Base-by-base conservation (phyloP, 495 filamentous ascomycete genomes). In the Aeminium ludgeri region DNA sequence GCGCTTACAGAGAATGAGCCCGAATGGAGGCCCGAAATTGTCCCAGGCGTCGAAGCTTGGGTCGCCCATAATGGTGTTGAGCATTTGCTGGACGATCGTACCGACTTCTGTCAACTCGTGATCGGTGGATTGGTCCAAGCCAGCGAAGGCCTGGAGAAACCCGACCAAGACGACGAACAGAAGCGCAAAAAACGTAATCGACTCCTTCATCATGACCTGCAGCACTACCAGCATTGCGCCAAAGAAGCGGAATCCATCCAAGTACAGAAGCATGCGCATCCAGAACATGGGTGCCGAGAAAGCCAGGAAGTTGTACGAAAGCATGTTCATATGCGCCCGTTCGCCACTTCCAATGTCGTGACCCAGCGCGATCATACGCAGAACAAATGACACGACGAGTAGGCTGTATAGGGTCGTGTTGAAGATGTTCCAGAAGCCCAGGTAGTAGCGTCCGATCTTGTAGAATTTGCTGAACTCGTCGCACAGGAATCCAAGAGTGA, bases 171-270 rank as follows among this genome's bases (percentile, higher is more conserved):
- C 78, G 36, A 95, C 76, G 36, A 77, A 62, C 4, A 97, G 71
- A n/a, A 97, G 69, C 6, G 86, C 82, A 51, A 97, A 97, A 68
- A 97, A 97, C 48, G 96, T 95, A 40, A 97, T 61, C 41, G 82
- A 91, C 56, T 97, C 89, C 52, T 86, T 84, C 89, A 97, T 96
- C 91, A 97, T 96, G 37, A 96, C 86, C 53, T 94, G 86, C 27
- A 97, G 64, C 3, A 97, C 82, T 6, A 96, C 86, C 27, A 97
- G 69, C 91, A 97, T 96, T 38, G 84, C 84, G 32, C 89, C 89
- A 48, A 97, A 96, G 68, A 97, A 97, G 44, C 81, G 78, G 63
- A 89, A 83, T 0, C 50, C 79, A 63, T 97, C 89, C 7, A 97
- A 69, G 55, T 92, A 97, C 6, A 97, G 74, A 43, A 96, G 67